Evolutionary conservation across 441 rosid species (phyloP).

Genomic region (Bocquillonia castaneifolia): DNA sequence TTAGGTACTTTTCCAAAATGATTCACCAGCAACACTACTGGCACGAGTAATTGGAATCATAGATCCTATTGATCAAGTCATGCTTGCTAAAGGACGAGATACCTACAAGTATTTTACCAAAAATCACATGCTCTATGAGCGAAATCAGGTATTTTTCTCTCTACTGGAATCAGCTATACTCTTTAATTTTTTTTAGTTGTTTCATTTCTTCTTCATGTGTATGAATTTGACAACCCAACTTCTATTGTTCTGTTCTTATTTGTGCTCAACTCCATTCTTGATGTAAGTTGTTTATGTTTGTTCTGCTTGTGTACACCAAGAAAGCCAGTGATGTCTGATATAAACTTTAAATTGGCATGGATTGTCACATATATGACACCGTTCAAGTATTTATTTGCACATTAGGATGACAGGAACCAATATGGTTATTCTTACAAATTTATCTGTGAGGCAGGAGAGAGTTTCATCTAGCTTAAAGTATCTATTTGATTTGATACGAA

Average conservation of each 20-base stretch:
- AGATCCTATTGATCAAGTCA: conserved; percentile 61
- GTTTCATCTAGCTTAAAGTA: neutral
- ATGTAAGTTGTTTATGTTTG: neutral
- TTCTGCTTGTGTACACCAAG: neutral
- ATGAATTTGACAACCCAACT: neutral
- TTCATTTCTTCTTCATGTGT: neutral
- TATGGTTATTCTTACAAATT: neutral
- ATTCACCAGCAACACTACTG: conserved; percentile 89
- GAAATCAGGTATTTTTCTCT: conserved; percentile 64
- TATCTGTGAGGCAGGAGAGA: neutral
- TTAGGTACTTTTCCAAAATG: conserved; percentile 96
- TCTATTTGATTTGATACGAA: no score
- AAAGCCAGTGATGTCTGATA: neutral
- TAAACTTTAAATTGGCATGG: neutral
- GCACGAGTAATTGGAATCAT: conserved; percentile 89
- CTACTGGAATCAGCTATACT: neutral
- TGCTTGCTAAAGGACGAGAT: conserved; percentile 89
- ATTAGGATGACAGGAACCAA: neutral
- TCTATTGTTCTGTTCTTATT: neutral
- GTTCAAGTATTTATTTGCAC: neutral
- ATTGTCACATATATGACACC: neutral
- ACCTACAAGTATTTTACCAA: conserved; percentile 86
- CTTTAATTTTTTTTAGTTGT: neutral
- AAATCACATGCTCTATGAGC: conserved; percentile 87
- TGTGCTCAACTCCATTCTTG: neutral